Evolutionary conservation across 208 protist genomes (phyloP).

Genomic region (Leishmania mexicana): DNA sequence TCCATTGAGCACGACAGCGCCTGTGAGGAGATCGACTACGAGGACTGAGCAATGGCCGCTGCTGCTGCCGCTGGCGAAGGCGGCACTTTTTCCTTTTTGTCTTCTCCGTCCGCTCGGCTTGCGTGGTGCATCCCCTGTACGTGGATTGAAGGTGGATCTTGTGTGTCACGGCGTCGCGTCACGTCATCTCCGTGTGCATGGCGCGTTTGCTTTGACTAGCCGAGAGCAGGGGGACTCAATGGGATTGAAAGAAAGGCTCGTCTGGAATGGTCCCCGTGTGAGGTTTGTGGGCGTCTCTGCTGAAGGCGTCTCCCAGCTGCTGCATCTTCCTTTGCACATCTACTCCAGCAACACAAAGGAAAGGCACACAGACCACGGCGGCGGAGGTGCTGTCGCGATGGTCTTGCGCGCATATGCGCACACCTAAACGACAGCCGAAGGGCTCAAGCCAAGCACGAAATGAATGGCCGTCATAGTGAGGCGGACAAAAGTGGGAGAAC

Average conservation of each 20-base stretch:
- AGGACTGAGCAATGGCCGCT: constrained; percentile 19
- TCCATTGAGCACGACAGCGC: constrained; percentile 81
- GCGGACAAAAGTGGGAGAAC: background rate
- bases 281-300: background rate
- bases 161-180: background rate
- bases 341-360: background rate
- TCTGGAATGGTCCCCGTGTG: background rate
- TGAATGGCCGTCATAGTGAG: background rate
- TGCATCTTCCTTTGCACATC: background rate
- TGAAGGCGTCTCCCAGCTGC: background rate
- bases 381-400: background rate
- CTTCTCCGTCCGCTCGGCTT: background rate
- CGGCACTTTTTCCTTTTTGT: background rate
- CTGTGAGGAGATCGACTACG: constrained; percentile 83
- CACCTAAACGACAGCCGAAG: background rate
- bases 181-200: background rate
- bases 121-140: background rate
- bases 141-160: background rate
- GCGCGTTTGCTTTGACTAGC: background rate
- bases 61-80: background rate
- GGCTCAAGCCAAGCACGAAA: background rate
- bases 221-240: background rate
- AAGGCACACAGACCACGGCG: background rate
- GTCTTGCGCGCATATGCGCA: background rate
- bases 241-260: background rate